Base-by-base conservation (phyloP, 352 stramenopile species). In the Phytophthora pistaciae region DNA sequence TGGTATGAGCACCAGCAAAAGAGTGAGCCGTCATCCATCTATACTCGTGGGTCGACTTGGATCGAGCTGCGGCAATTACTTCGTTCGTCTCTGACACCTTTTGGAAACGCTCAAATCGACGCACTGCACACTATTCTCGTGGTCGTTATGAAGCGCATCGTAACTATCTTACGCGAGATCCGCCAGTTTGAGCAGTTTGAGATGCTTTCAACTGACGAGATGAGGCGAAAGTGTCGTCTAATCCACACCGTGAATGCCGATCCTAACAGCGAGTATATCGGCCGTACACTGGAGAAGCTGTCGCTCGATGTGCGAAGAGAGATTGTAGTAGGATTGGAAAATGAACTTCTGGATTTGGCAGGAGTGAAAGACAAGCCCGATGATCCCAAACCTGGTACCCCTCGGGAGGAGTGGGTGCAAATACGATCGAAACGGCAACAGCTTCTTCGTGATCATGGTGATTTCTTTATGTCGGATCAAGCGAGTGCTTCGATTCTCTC, bases 101-200 rank as follows among this genome's bases (percentile, higher is more conserved):
- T 76, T 0, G 80, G 90, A 27, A 93, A 93, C 42, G 65, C 67
- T 5, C 86, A 93, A 46, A 68, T 93, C 20, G 84, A 92, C 49
- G 78, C 79, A 4, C 80, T 93, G n/a, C 73, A 90, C 52, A 63
- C 61, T 4, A 83, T 88, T 10, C 49, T 93, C 5, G 70, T 79
- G 3, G 55, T 86, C 7, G 59, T 92, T 9, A 84, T 89, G 74
- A 88, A 90, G 50, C 77, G 84, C 6, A 61, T 91, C 5, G 77
- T 88, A 14, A 75, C 58, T 16, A 84, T 91, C 11, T 62, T 90
- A 27, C 71, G 64, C 3, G 86, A 92, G 61, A 88, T 93, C 10
- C 61, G 64, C 13, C 75, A 87, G 20, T 87, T 93, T 54, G 86
- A 93, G 42, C 70, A 84, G 9, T 92, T 86, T 40, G 86, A 93